Evolutionary conservation across 2,329 filamentous ascomycete species (phyloP).

Genomic region (Calonectria henricotiae): DNA sequence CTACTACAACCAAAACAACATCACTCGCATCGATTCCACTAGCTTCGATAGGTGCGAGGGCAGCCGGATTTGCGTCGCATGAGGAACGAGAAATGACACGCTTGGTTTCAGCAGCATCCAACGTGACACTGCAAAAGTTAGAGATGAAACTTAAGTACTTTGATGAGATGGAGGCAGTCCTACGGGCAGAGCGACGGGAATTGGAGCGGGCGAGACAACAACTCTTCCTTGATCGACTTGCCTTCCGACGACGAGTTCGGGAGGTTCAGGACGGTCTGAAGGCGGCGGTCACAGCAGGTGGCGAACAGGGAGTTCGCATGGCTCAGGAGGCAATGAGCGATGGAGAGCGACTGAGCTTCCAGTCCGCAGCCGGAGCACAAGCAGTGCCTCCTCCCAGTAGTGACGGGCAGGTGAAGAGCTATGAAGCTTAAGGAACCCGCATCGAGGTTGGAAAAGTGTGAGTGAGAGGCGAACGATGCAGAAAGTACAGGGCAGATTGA

Average conservation of each 20-base stretch:
- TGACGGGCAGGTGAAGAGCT: conserved; percentile 72
- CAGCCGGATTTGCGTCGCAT: conserved; percentile 91
- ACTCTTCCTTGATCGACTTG: conserved; percentile 91
- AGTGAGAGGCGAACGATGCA: conserved; percentile 15
- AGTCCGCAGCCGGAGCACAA: conserved; percentile 61
- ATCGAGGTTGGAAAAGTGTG: conserved; percentile 11
- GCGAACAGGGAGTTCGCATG: conserved; percentile 67
- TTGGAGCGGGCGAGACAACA: conserved; percentile 93
- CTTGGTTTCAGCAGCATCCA: conserved; percentile 91
- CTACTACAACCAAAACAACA: conserved; percentile 64
- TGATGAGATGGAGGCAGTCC: conserved; percentile 92
- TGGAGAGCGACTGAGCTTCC: conserved; percentile 70
- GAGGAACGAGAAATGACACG: conserved; percentile 98
- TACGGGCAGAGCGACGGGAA: conserved; percentile 93
- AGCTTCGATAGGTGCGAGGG: conserved; percentile 87
- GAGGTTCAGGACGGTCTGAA: conserved; percentile 86
- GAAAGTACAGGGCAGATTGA: conserved; percentile 40
- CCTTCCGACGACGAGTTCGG: conserved; percentile 89
- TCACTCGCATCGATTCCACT: conserved; percentile 84
- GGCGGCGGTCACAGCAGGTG: conserved; percentile 66
- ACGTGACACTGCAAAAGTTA: conserved; percentile 94
- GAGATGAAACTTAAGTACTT: conserved; percentile 97
- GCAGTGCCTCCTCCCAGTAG: conserved; percentile 71
- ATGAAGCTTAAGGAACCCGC: conserved; percentile 64
- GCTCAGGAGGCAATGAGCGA: conserved; percentile 66